Evolutionary conservation across 176 grass and related monocot genomes (phyloP), one percentile per base, ranked within the genome.

Genomic region (Guadua angustifolia): DNA sequence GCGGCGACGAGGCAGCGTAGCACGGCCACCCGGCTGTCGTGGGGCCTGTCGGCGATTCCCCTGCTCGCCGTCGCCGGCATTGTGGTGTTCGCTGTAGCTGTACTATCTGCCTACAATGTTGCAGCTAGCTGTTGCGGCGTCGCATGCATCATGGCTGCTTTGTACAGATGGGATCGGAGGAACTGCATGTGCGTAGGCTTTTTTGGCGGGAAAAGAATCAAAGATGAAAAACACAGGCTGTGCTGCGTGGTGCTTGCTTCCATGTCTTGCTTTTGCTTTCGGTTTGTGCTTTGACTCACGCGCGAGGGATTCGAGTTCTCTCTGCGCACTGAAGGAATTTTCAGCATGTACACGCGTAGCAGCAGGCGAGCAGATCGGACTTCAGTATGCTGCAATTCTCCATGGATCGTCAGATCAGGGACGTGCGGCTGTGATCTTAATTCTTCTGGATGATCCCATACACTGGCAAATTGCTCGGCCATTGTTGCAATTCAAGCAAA

Each of bases 181-280:
- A 72, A 14, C 32, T 9, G 6, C 59, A 44, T 45, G 53, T 14
- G 22, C 49, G 73, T 64, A 66, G 66, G n/a, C 78, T 75, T 88
- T 79, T 66, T 83, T 82, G 89, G 89, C 71, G 85, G 81, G 83
- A 86, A 89, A 92, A 75, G 69, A 80, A 89, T 84, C 87, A 21
- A 84, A 79, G 74, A 72, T 2, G 47, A 13, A 75, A 68, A 66
- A 70, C 21, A 69, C 46, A 40, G 64, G 55, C 65, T 43, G 47
- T 43, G 63, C 8, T 9, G 61, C 12, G 19, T 44, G 44, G 45
- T 47, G 89, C 81, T 29, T 60, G 88, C 56, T 19, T 6, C 2
- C 19, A 18, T 29, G n/a, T 42, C 1, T 22, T 12, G 16, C 25
- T 82, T 86, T 86, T 56, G 69, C 71, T 88, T 91, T 88, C 13